Conservation (phyloP, 352 stramenopile genomes). For the Pythium volutum region DNA sequence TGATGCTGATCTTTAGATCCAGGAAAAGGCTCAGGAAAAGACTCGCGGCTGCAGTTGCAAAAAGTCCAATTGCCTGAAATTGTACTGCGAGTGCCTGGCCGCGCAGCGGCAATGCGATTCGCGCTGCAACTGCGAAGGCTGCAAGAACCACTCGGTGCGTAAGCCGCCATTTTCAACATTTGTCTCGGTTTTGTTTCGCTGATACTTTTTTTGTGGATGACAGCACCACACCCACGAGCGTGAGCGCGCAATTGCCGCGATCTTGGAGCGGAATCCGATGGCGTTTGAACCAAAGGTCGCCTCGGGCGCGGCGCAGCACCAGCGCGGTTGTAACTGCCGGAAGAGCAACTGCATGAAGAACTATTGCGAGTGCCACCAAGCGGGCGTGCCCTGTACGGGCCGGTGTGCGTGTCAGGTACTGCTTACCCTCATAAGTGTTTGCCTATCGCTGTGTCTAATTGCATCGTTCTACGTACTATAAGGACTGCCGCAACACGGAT, state of each 20-base stretch:
- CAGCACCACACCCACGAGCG: slow-evolving; percentile 58
- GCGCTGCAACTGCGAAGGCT: slow-evolving; percentile 80
- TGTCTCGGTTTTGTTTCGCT: neutral
- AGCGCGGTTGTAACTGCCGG: slow-evolving; percentile 94
- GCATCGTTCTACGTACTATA: neutral
- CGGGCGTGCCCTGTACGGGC: slow-evolving; percentile 73
- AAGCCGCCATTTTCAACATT: no score
- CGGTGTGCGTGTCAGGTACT: slow-evolving; percentile 78
- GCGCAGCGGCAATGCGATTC: slow-evolving; percentile 64
- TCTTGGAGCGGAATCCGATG: slow-evolving; percentile 91
- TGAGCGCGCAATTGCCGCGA: slow-evolving; percentile 78
- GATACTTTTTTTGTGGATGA: neutral
- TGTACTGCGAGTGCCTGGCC: slow-evolving; percentile 87
- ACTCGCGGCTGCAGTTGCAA: slow-evolving; percentile 93
- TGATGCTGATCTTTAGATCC: neutral
- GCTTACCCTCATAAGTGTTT: no score
- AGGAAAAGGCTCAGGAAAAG: slow-evolving; percentile 27
- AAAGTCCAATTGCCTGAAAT: slow-evolving; percentile 96
- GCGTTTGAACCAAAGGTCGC: slow-evolving; percentile 95
- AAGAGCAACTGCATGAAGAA: slow-evolving; percentile 97
- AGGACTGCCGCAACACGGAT: slow-evolving; percentile 61
- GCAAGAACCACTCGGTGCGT: slow-evolving; percentile 59
- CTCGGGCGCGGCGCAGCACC: slow-evolving; percentile 77
- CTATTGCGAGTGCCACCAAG: slow-evolving; percentile 97
- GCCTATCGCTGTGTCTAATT: neutral